Evolutionary conservation across 2,329 filamentous ascomycete species (phyloP).

Genomic region (Myriosclerotinia scirpicola): DNA sequence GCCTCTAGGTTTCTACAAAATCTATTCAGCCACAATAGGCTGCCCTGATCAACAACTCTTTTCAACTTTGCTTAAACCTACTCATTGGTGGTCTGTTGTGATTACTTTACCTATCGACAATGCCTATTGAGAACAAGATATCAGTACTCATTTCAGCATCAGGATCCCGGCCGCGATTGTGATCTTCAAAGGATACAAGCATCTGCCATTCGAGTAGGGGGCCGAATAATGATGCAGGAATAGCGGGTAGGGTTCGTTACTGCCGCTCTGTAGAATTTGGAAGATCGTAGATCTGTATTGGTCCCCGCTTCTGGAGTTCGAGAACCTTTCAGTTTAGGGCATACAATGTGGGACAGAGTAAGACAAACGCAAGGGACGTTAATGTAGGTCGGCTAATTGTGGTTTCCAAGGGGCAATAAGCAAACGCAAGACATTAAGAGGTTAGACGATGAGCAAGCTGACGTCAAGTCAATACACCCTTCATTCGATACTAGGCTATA

Average conservation of each 20-base stretch:
- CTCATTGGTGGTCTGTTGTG: neutral
- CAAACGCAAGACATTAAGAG: neutral
- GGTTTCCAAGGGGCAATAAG: neutral
- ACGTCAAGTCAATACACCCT: neutral
- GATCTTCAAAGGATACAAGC: neutral
- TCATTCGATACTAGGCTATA: neutral
- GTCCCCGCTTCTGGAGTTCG: neutral
- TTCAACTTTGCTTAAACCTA: neutral
- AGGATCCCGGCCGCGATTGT: neutral
- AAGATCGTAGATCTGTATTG: constrained; percentile 1
- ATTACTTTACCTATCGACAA: neutral
- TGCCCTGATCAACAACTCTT: neutral
- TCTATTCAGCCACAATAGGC: neutral
- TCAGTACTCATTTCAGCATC: neutral
- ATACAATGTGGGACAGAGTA: neutral
- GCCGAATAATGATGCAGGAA: neutral
- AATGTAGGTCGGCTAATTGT: constrained; percentile 11
- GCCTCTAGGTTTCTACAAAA: neutral
- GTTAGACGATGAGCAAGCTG: neutral
- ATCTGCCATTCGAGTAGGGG: neutral
- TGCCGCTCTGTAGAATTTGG: neutral
- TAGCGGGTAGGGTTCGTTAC: neutral
- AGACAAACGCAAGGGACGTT: constrained; percentile 15
- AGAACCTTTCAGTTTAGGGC: neutral
- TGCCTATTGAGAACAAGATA: neutral